A percentile compares a stretch with the other conserved stretches of the same genome.
phyloP scores from a whole-genome alignment of 441 rosid species.

The Hypseocharis bilobata region DNA sequence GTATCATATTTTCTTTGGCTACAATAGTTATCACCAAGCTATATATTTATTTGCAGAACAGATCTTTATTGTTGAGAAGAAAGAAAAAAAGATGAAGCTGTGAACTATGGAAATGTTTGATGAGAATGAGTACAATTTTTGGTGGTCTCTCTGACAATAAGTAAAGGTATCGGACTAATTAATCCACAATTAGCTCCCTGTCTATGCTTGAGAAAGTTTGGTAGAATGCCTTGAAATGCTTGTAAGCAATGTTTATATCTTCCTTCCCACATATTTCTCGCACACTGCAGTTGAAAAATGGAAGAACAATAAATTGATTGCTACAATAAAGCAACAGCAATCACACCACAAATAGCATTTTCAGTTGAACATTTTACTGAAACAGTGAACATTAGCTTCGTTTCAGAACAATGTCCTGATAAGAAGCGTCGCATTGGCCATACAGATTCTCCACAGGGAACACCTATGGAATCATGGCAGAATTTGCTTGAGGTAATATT shows the following conservation, averaged over 20 bases:
- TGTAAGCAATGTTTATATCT: constrained; percentile 72
- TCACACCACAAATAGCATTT: not conserved
- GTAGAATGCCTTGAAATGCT: constrained; percentile 85
- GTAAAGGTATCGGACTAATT: constrained; percentile 3
- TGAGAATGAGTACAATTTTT: not conserved
- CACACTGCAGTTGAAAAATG: constrained; percentile 45
- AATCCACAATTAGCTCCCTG: constrained; percentile 55
- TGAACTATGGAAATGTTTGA: constrained; percentile 8
- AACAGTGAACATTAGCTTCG: not conserved
- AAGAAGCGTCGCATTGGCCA: no score
- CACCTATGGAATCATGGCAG: no score
- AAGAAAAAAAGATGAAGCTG: constrained; percentile 14
- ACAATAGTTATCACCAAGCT: not conserved
- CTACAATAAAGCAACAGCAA: not conserved
- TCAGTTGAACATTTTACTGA: not conserved
- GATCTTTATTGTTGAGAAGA: not conserved
- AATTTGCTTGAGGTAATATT: not conserved
- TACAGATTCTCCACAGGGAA: no score
- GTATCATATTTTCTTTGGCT: constrained; percentile 11
- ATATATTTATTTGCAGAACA: not conserved
- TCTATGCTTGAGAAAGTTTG: constrained; percentile 60
- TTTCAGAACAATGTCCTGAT: not conserved
- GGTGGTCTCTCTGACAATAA: not conserved
- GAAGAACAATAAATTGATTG: not conserved
- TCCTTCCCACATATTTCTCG: constrained; percentile 81